phyloP scores from a whole-genome alignment of 768 basidiomycete genomes.

The Suillus alpinus region DNA sequence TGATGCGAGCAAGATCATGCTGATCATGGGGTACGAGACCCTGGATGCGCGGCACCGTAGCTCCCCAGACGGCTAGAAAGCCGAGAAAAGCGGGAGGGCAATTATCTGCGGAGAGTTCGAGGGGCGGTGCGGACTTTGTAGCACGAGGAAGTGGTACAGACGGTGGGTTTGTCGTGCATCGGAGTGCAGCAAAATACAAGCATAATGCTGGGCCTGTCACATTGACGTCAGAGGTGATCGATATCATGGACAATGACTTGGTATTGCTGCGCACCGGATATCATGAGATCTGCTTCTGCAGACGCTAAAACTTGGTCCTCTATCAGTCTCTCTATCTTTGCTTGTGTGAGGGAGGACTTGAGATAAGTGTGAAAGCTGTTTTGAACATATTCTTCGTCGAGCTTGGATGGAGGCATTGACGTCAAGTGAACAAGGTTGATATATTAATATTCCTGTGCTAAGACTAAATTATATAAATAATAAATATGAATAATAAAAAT shows the following conservation, averaged over 20 bases:
- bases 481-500: not conserved
- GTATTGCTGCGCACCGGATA: conserved; percentile 55
- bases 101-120: conserved; percentile 61
- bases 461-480: not conserved
- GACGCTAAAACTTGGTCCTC: conserved; percentile 71
- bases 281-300: conserved; percentile 83
- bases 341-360: conserved; percentile 73
- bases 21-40: conserved; percentile 58
- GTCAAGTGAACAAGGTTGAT: not conserved
- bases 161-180: conserved; percentile 72
- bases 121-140: conserved; percentile 44
- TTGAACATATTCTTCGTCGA: conserved; percentile 67
- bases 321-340: conserved; percentile 71
- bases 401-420: conserved; percentile 20
- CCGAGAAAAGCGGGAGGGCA: conserved; percentile 67
- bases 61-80: conserved; percentile 74
- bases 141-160: conserved; percentile 74
- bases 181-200: conserved; percentile 80
- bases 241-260: not conserved
- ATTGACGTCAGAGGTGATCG: not conserved
- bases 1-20: conserved; percentile 79
- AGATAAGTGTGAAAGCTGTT: conserved; percentile 83
- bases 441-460: not conserved
- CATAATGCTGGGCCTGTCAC: conserved; percentile 71
- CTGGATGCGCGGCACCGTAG: conserved; percentile 64